Evolutionary conservation across 73 alveolate species (phyloP).

Genomic region (Paramecium primaurelia): DNA sequence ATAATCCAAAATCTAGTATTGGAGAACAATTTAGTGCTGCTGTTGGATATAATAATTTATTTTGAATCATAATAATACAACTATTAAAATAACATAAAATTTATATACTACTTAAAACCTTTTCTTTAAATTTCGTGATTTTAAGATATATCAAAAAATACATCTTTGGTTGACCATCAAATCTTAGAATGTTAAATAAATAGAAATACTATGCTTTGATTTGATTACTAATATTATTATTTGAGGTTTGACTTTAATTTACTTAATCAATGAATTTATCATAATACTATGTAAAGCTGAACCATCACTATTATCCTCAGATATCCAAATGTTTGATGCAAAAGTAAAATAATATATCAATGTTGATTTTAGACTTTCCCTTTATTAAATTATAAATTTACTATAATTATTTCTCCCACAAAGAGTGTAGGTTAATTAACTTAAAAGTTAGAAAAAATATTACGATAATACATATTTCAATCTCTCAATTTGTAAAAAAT

Average conservation of each 20-base stretch:
- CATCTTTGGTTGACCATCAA: background rate
- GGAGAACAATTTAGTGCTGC: slow-evolving; percentile 37
- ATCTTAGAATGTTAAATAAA: background rate
- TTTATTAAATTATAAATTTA: background rate
- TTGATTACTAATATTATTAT: background rate
- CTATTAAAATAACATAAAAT: background rate
- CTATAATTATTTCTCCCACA: background rate
- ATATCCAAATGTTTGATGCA: too few species aligned
- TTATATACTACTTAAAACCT: background rate
- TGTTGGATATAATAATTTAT: slow-evolving; percentile 20
- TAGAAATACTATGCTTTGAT: background rate
- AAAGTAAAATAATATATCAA: background rate
- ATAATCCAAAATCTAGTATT: background rate
- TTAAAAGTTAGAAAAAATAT: too few species aligned
- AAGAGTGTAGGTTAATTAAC: too few species aligned
- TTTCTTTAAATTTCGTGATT: background rate
- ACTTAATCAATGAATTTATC: background rate
- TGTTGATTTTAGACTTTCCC: background rate
- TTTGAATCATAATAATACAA: background rate
- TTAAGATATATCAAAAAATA: background rate
- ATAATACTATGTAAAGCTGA: too few species aligned
- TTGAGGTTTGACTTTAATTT: background rate
- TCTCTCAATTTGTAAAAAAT: too few species aligned
- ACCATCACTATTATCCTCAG: too few species aligned
- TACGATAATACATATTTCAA: too few species aligned